Evolutionary conservation across 805 yeast species (phyloP).

Genomic region (Candida tammaniensis): DNA sequence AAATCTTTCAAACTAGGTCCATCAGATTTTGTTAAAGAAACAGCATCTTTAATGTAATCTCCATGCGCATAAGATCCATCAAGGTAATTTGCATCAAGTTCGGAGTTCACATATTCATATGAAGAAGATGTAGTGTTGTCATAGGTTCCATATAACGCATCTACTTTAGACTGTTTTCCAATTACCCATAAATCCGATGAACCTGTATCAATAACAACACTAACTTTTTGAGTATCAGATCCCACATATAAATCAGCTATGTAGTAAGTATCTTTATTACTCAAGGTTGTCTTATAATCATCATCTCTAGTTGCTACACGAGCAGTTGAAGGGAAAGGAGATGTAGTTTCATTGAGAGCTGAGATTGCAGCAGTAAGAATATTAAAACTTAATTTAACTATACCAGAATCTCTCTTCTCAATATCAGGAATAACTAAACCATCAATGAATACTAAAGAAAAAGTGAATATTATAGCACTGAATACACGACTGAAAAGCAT

Average conservation of each 20-base stretch:
- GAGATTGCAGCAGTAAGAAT: too few species aligned
- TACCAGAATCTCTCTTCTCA: too few species aligned
- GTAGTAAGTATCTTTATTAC: conserved; percentile 5
- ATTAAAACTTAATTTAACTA: too few species aligned
- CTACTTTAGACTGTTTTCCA: conserved; percentile 2
- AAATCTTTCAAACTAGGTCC: conserved; percentile 1
- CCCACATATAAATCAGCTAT: conserved; percentile 17
- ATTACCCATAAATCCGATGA: conserved; percentile 27
- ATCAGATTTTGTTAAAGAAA: conserved; percentile 6
- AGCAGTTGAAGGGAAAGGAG: too few species aligned
- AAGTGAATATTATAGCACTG: too few species aligned
- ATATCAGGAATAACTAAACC: too few species aligned
- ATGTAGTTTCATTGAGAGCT: too few species aligned
- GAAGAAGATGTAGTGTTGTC: conserved; percentile 29
- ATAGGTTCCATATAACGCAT: conserved; percentile 33
- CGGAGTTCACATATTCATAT: conserved; percentile 25
- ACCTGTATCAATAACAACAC: conserved; percentile 23
- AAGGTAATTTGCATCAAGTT: conserved; percentile 43
- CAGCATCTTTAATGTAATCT: conserved; percentile 13
- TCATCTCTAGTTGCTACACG: too few species aligned
- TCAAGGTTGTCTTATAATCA: too few species aligned
- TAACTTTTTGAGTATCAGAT: conserved; percentile 18
- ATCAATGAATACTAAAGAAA: too few species aligned
- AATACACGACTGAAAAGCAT: too few species aligned
- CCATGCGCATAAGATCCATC: conserved; percentile 43